Conservation (phyloP, 2,329 filamentous ascomycete genomes). For the Chaetothyriales sp. region DNA sequence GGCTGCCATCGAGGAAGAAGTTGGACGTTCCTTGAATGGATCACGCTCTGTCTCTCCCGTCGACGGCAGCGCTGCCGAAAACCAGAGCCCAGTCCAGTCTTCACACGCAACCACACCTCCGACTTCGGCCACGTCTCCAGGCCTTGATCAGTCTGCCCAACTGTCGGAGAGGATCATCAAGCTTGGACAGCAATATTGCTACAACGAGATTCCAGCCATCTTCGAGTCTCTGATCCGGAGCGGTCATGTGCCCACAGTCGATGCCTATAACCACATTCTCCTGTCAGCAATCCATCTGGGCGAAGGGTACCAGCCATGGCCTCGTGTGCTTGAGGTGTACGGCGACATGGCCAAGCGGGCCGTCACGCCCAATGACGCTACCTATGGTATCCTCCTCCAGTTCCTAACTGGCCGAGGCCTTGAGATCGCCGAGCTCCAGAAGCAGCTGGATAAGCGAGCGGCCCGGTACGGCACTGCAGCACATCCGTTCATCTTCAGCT, state of each 20-base stretch:
- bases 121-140: conserved; percentile 24
- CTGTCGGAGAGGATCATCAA: conserved; percentile 68
- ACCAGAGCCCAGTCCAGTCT: conserved; percentile 5
- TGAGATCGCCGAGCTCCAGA: conserved; percentile 59
- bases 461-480: conserved; percentile 72
- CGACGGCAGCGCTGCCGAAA: conserved; percentile 2
- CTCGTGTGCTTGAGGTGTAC: conserved; percentile 87
- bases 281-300: conserved; percentile 73
- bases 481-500: conserved; percentile 75
- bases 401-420: conserved; percentile 67
- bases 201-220: conserved; percentile 73
- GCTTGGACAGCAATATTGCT: conserved; percentile 56
- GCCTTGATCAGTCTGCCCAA: conserved; percentile 46
- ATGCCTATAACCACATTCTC: conserved; percentile 84
- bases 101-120: conserved; percentile 23
- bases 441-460: conserved; percentile 64
- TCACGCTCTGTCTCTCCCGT: conserved; percentile 5
- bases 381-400: conserved; percentile 75
- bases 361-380: conserved; percentile 65
- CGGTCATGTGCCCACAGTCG: conserved; percentile 62
- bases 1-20: conserved; percentile 16
- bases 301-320: conserved; percentile 67
- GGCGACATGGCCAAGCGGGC: conserved; percentile 85
- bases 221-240: conserved; percentile 83
- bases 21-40: conserved; percentile 17